These are phyloP conservation scores for Botrytis porri DNA, from an alignment of 2,329 filamentous ascomycete genomes.

Conservation along the genomic window DNA sequence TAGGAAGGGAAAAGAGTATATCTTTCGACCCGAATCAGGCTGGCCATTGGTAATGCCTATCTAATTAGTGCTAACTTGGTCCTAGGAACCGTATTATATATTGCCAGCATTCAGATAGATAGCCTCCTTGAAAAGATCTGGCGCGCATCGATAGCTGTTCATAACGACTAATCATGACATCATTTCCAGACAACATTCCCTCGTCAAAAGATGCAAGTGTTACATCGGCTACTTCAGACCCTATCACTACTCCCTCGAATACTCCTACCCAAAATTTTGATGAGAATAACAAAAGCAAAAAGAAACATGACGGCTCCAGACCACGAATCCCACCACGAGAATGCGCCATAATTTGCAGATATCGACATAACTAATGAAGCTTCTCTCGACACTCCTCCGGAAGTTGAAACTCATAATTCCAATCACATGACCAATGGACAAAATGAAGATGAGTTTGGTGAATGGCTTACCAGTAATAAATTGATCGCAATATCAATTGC, in stretches of 20 bases:
- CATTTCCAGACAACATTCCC: not conserved
- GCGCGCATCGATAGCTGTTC: not conserved
- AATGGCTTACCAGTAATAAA: too few species aligned
- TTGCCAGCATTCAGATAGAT: not conserved
- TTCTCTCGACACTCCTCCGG: not conserved
- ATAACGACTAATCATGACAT: not conserved
- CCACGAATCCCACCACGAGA: not conserved
- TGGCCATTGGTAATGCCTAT: too few species aligned
- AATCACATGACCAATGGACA: not conserved
- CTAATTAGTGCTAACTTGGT: too few species aligned
- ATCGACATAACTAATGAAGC: not conserved
- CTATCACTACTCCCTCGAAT: not conserved
- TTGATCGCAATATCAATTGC: too few species aligned
- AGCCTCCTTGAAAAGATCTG: not conserved
- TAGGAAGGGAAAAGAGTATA: not conserved
- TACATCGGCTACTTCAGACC: not conserved
- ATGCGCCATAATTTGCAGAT: not conserved
- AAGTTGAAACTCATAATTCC: not conserved
- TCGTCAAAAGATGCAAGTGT: too few species aligned
- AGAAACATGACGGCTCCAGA: not conserved
- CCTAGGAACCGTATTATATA: not conserved
- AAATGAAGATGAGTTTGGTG: too few species aligned
- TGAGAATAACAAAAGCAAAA: not conserved
- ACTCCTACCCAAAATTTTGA: too few species aligned
- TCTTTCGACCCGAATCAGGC: too few species aligned